Evolutionary conservation across 1,284 basidiomycete species (phyloP).

Genomic region (Porogramme epimiltina): DNA sequence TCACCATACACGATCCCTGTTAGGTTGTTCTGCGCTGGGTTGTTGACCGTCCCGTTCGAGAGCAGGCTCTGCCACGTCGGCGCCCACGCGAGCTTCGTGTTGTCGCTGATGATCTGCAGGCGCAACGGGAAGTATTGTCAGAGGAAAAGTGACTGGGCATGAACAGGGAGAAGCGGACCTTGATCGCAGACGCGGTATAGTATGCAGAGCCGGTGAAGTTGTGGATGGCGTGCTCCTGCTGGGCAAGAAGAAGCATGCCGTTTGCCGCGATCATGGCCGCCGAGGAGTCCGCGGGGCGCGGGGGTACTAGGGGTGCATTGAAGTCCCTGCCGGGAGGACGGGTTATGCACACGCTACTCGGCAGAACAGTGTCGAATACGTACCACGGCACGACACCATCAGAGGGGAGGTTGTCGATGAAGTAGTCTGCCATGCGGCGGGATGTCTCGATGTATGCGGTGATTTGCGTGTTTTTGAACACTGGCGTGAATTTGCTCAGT

Average conservation of each 20-base stretch:
- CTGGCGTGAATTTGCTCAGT: slow-evolving; percentile 34
- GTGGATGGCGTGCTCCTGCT: slow-evolving; percentile 43
- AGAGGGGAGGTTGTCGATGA: slow-evolving; percentile 54
- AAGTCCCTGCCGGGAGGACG: slow-evolving; percentile 55
- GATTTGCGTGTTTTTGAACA: slow-evolving; percentile 58
- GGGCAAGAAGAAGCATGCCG: slow-evolving; percentile 59
- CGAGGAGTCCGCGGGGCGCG: slow-evolving; percentile 65
- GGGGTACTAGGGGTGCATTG: slow-evolving; percentile 56
- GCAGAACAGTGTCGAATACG: slow-evolving; percentile 11
- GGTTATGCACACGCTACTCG: background rate
- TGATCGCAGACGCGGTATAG: slow-evolving; percentile 52
- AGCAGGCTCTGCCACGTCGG: slow-evolving; percentile 63
- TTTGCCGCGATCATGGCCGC: slow-evolving; percentile 63
- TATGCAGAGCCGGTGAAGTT: slow-evolving; percentile 38
- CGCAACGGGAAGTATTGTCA: background rate
- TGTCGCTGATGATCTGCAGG: slow-evolving; percentile 51
- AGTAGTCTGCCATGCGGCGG: slow-evolving; percentile 57
- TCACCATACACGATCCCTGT: slow-evolving; percentile 69
- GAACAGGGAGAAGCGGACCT: slow-evolving; percentile 33
- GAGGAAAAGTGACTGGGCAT: too few species aligned
- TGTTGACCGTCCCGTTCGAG: slow-evolving; percentile 68
- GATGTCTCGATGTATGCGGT: slow-evolving; percentile 58
- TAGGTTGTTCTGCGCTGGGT: slow-evolving; percentile 51
- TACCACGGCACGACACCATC: slow-evolving; percentile 68
- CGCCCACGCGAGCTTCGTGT: slow-evolving; percentile 55